Base-by-base conservation (phyloP, 2,329 filamentous ascomycete genomes). In the Arthrobotrys megalospora region DNA sequence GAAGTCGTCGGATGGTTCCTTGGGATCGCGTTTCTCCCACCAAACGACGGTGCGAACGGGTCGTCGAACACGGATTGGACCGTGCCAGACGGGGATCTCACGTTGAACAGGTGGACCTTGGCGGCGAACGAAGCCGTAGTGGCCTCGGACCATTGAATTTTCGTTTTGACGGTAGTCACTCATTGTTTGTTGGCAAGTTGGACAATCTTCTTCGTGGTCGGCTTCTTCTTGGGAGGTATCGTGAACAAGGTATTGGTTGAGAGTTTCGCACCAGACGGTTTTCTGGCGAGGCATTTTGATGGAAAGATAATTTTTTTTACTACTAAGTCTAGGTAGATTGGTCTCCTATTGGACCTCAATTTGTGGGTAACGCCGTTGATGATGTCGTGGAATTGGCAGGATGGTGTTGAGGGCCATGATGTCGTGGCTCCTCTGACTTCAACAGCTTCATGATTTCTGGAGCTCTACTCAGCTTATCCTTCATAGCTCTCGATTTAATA, bases 11-110 rank as follows among this genome's bases (percentile, higher is more conserved):
- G 16, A 50, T 21, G 14, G 6, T 28, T 11, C 55, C 2, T 24
- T 28, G 28, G 28, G 2, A n/a, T 38, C 19, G 5, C 16, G 10
- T 5, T 55, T 38, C 14, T 32, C 10, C 75, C 75, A 78, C 75
- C 75, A 78, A n/a, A 72, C 16, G 3, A 19, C 43, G 6, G 50
- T 66, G 5, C 75, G 50, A 34, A 28, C 32, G 3, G 43, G 45
- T 24, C 38, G 43, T 34, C 48, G 67, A 11, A 58, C 41, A 6
- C 67, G 52, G 14, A 78, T 34, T 0, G 75, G 75, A 6, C 66
- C 66, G 48, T 72, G 67, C 75, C 67, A 78, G 14, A 38, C 45
- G 6, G 75, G 75, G 16, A 24, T 16, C 12, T 72, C 62, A 12
- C 14, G 62, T 10, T 38, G 7, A 41, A 36, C 8, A 1, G 53